Conservation (phyloP, 2,329 filamentous ascomycete species). For the Pseudofabraea citricarpa region DNA sequence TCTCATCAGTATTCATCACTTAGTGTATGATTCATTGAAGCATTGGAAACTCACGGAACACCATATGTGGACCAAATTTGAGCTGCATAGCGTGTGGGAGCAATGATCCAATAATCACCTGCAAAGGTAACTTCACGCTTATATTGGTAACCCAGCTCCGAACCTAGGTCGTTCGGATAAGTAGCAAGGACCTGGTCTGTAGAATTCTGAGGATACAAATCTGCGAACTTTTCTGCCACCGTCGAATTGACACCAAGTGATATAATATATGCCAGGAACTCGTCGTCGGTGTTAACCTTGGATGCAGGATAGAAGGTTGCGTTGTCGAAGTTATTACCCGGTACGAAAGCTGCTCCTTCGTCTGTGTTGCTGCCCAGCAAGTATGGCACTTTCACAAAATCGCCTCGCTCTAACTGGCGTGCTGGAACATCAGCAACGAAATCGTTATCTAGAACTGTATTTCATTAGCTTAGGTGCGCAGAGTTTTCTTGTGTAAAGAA, state of each 20-base stretch:
- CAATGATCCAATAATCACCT: not conserved
- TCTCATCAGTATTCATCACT: not conserved
- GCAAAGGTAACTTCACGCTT: slow-evolving; percentile 1
- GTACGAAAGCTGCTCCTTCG: slow-evolving; percentile 34
- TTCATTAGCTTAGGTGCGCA: not conserved
- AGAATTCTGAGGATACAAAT: not conserved
- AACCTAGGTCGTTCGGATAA: not conserved
- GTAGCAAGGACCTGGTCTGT: not conserved
- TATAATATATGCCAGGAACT: not conserved
- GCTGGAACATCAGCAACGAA: slow-evolving; percentile 18
- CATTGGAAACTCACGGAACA: not conserved
- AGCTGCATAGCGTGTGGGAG: not conserved
- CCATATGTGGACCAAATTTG: slow-evolving; percentile 1
- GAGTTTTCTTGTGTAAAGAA: slow-evolving; percentile 14
- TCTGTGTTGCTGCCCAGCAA: slow-evolving; percentile 30
- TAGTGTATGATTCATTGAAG: not conserved
- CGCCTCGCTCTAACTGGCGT: slow-evolving; percentile 13
- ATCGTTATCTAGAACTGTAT: slow-evolving; percentile 25
- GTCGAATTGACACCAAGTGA: not conserved
- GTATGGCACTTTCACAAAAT: slow-evolving; percentile 35
- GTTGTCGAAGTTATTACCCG: not conserved
- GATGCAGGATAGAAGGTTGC: not conserved
- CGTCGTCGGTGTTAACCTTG: not conserved
- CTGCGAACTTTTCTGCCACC: not conserved
- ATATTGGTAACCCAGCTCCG: not conserved